Evolutionary conservation across 2,329 filamentous ascomycete species (phyloP), one percentile per base, ranked within the genome.

Genomic region (Colletotrichum sp.): DNA sequence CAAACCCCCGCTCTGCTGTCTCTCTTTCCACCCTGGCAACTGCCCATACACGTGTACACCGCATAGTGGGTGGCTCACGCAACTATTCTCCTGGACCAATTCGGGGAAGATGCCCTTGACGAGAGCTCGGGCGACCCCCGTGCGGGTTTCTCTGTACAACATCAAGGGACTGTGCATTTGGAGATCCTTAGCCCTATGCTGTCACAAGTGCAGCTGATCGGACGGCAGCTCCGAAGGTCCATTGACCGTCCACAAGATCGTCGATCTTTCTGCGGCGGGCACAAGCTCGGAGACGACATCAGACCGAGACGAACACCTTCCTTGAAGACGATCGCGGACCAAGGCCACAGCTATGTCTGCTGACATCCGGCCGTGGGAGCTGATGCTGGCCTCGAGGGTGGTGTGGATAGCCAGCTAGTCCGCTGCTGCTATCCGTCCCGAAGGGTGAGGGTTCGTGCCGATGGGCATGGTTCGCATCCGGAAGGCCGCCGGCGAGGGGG

Each of bases 31-130:
- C n/a, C 32, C 62, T 34, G 24, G 34, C 16, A 64, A 15, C 34
- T 39, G 39, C 24, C 15, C 39, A 62, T 72, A 67, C 73, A 68
- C 69, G 57, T 75, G 73, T 59, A 68, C 73, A 28, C n/a, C 39
- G 32, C 39, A 68, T 28, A 75, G 63, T 63, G 73, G 73, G 62
- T 34, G 49, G 57, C 12, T 28, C 13, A 21, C 69, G 39, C 32
- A 57, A 21, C 67, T 21, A 15, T 49, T 15, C 24, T 18, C 8
- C 26, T 65, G 28, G 16, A 28, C n/a, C 21, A 44, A 26, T 8
- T 28, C 16, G 26, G 52, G 36, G 10, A 18, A 67, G 8, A 72
- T n/a, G 63, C 55, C 30, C 30, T 9, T 18, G 32, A 24, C 18
- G 24, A 44, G n/a, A 26, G 26, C 21, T 34, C 26, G 26, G 24